Evolutionary conservation across 2,329 filamentous ascomycete genomes (phyloP), one percentile per base, ranked within the genome.

Genomic region (Byssochlamys sp.): DNA sequence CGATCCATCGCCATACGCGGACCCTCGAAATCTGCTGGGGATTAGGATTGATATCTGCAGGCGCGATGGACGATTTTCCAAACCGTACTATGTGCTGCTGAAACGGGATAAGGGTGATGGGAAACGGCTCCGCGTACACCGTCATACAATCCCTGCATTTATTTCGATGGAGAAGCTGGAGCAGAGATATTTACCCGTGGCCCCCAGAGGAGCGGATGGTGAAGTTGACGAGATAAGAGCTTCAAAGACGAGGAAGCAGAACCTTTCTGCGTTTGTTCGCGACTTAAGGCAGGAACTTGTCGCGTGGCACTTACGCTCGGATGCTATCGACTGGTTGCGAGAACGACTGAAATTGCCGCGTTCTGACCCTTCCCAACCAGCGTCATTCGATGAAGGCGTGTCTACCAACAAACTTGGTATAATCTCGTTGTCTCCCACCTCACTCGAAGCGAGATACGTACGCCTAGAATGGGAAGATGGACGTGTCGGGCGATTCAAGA

Each of bases 71-170:
- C 66, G 62, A 2, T 77, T 75, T 59, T 61, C 66, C 3, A 73
- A 72, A 58, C 75, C 76, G 9, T 77, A 77, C 57, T 78, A 78
- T 61, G 55, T 78, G 1, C 65, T 78, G 9, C 61, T 77, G 50
- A 66, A 66, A 50, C 65, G 65, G 11, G 63, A 59, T 2, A 55
- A 59, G 2, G 63, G 61, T 6, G 61, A 63, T 7, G 57, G 57
- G n/a, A 63, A 64, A 35, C 57, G 63, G 12, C 55, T 75, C 4
- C 62, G 64, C 2, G 69, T 78, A 4, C 68, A 78, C 58, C 66
- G 71, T 12, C 76, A 78, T 63, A 78, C 76, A 0, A 71, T 78
- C n/a, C 76, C 76, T 4, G 65, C 70, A 0, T 75, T 77, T 55
- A 75, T 78, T 19, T 68, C 75, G 0, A 57, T 78, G 9, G 59